phyloP scores from a whole-genome alignment of 2,329 filamentous ascomycete genomes.

The Podosphaera leucotricha region DNA sequence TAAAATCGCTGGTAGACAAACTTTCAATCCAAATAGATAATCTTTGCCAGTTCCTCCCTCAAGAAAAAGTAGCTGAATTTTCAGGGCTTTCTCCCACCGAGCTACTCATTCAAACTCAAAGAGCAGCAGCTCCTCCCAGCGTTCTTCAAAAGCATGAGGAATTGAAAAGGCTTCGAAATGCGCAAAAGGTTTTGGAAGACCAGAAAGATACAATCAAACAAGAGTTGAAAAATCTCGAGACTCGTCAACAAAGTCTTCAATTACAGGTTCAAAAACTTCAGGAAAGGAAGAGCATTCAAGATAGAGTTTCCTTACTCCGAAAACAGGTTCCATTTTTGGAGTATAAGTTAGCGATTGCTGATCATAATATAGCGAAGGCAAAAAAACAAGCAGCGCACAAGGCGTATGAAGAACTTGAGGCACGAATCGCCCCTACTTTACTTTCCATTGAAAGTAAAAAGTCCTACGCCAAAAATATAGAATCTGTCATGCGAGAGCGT shows the following conservation, averaged over 20 bases:
- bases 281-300: conserved; percentile 46
- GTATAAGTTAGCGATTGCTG: conserved; percentile 31
- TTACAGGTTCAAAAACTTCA: conserved; percentile 64
- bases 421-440: conserved; percentile 41
- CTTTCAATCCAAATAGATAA: conserved; percentile 94
- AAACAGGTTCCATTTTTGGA: conserved; percentile 39
- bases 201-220: conserved; percentile 35
- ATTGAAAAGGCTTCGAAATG: conserved; percentile 45
- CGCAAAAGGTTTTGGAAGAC: conserved; percentile 40
- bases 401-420: conserved; percentile 35
- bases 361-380: conserved; percentile 27
- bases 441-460: conserved; percentile 46
- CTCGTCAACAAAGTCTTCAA: conserved; percentile 47
- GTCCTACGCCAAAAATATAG: conserved; percentile 35
- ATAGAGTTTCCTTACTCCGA: conserved; percentile 39
- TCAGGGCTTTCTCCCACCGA: conserved; percentile 62
- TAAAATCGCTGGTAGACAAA: conserved; percentile 41
- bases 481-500: conserved; percentile 29
- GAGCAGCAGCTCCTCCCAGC: conserved; percentile 61
- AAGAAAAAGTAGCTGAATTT: conserved; percentile 90
- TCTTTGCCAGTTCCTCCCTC: conserved; percentile 85
- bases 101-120: conserved; percentile 62
- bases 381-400: conserved; percentile 28
- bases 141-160: conserved; percentile 59
- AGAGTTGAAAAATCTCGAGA: conserved; percentile 41